phyloP scores from a whole-genome alignment of 148 eudicot species.

The Persicaria maculosa region DNA sequence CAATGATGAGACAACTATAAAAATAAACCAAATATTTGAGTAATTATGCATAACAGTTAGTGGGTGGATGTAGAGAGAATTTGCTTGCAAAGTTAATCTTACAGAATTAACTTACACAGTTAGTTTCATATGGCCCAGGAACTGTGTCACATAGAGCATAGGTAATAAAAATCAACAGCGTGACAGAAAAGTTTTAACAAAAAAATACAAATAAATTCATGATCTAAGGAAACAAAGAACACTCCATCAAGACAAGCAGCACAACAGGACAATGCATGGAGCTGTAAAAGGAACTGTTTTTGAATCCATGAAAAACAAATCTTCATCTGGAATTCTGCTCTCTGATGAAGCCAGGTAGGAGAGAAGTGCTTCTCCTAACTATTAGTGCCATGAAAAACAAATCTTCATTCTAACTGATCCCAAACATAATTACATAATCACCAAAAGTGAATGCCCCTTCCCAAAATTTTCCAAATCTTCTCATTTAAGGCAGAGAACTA shows the following conservation, averaged over 20 bases:
- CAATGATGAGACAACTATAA: neutral
- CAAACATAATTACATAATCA: neutral
- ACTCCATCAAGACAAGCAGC: conserved; percentile 9
- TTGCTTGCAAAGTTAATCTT: neutral
- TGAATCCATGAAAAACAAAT: neutral
- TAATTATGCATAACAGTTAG: neutral
- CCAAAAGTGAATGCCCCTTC: neutral
- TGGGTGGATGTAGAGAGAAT: neutral
- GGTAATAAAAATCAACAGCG: conserved; percentile 6
- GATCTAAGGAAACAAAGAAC: neutral
- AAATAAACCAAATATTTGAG: too few species aligned
- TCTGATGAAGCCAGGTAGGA: too few species aligned
- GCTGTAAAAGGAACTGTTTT: neutral
- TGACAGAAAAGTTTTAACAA: neutral
- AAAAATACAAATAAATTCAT: neutral
- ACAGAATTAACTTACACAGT: too few species aligned
- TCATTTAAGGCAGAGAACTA: neutral
- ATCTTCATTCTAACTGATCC: neutral
- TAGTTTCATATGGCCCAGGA: too few species aligned
- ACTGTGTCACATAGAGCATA: neutral
- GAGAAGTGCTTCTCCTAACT: too few species aligned
- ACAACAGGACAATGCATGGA: neutral
- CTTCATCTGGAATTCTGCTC: too few species aligned
- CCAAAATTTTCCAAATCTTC: neutral
- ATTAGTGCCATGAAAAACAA: too few species aligned